Conservation (phyloP, 495 filamentous ascomycete species). For the Xylaria intraflava region DNA sequence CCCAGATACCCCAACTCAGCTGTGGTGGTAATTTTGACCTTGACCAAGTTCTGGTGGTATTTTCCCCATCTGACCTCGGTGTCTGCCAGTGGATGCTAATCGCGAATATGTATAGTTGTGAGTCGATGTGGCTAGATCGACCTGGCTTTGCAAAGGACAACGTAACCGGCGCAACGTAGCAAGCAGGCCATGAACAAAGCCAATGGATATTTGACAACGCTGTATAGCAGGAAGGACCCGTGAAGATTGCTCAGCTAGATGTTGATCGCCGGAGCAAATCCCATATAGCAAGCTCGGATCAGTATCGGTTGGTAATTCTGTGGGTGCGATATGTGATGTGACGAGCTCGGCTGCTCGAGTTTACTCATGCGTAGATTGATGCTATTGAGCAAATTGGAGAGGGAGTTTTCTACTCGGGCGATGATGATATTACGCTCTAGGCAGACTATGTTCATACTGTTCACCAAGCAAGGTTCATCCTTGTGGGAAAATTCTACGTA, state of each 20-base stretch:
- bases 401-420: no score
- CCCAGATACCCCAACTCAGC: conserved; percentile 50
- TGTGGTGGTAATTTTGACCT: conserved; percentile 41
- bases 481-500: no score
- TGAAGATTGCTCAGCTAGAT: not conserved
- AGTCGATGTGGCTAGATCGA: not conserved
- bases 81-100: not conserved
- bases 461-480: not conserved
- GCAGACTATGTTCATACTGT: not conserved
- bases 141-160: not conserved
- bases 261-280: no score
- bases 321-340: no score
- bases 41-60: conserved; percentile 34
- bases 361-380: no score
- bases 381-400: no score
- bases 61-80: conserved; percentile 9
- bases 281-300: no score
- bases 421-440: not conserved
- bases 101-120: not conserved
- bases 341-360: no score
- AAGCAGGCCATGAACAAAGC: not conserved
- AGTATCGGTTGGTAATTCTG: no score
- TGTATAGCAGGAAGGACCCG: not conserved
- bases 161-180: not conserved
- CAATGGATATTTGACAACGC: not conserved